Evolutionary conservation across 2,329 filamentous ascomycete species (phyloP).

Genomic region (Talaromyces sp.): DNA sequence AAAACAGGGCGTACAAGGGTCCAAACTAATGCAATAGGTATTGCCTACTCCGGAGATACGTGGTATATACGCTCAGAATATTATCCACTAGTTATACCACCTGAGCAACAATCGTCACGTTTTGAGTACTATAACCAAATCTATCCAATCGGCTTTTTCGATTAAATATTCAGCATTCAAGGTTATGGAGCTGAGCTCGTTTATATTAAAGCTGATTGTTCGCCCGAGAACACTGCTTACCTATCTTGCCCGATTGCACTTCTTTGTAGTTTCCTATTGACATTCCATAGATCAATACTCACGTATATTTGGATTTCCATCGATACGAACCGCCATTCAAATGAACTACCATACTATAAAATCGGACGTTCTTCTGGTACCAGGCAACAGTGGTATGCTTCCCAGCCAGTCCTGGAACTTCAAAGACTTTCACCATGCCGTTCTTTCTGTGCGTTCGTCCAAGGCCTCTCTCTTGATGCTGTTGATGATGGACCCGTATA

Average conservation of each 20-base stretch:
- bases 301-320: background rate
- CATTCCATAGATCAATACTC: background rate
- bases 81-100: background rate
- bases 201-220: slow-evolving; percentile 10
- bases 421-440: slow-evolving; percentile 1
- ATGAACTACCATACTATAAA: slow-evolving; percentile 6
- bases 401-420: background rate
- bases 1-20: too few relatives aligned
- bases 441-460: background rate
- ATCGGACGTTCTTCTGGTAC: slow-evolving; percentile 7
- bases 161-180: background rate
- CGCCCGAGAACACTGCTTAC: background rate
- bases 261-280: too few relatives aligned
- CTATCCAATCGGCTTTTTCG: background rate
- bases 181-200: background rate
- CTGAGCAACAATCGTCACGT: background rate
- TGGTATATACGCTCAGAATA: background rate
- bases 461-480: background rate
- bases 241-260: background rate
- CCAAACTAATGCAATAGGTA: too few relatives aligned
- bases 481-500: background rate
- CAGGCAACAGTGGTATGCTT: slow-evolving; percentile 8
- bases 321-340: background rate
- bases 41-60: background rate
- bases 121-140: background rate